Evolutionary conservation across 768 basidiomycete genomes (phyloP), one percentile per base, ranked within the genome.

Genomic region (Hortiboletus flavorubellus): DNA sequence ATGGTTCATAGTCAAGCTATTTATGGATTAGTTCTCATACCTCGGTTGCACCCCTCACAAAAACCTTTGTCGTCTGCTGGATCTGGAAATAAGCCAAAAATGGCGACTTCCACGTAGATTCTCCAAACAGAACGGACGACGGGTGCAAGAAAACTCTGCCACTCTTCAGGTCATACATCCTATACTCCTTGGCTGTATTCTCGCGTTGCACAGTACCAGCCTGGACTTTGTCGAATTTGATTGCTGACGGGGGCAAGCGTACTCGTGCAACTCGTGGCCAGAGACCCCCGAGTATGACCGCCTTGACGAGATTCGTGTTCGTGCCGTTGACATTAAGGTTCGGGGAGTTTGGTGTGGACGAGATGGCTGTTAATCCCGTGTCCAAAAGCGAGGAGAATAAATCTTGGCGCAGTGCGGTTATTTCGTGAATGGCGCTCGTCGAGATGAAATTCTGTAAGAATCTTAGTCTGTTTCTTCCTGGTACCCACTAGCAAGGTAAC

Each of bases 81-180:
- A 92, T 91, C 61, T 84, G 80, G 72, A 94, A 96, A 69, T 91
- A 97, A 9, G 85, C 81, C 44, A 95, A 64, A 71, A 93, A 93
- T 3, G 87, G 87, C 15, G 84, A 80, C 52, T 83, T 87, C 85
- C 93, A 93, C 37, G 77, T 76, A 23, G 82, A 77, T 51, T 81
- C 82, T 30, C 77, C 76, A 64, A 98, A 98, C 18, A 94, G 73
- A 5, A 91, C 79, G 42, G 91, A 94, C 10, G 78, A 79, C 0
- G 94, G 93, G 67, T 96, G 94, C 23, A 92, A 67, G 72, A 93
- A 93, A 8, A 91, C 87, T 9, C 91, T 76, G 46, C 75, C 74
- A 57, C 77, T 78, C 33, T 66, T 66, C 48, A 87, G 69, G 67
- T 96, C 93, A 60, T 80, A 90, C 58, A 93, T 79, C 68, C 87